A percentile compares a stretch with the other conserved stretches of the same genome.
These are phyloP conservation scores for Phytophthora sojae DNA, from an alignment of 352 stramenopile genomes.

Conservation along the genomic window DNA sequence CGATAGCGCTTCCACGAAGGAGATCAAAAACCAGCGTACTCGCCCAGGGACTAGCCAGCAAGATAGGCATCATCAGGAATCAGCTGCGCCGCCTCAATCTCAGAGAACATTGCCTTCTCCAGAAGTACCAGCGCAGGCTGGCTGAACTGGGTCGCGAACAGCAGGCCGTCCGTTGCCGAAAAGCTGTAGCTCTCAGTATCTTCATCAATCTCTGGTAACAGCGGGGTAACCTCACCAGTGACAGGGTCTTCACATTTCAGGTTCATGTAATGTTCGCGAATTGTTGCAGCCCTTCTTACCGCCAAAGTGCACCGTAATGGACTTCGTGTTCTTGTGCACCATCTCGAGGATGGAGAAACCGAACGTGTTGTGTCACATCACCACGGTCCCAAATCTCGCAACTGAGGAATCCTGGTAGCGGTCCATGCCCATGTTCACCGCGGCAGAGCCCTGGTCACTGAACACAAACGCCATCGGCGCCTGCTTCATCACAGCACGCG, in stretches of 20 bases:
- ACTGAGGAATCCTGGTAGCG: too few relatives aligned
- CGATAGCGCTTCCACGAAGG: too few relatives aligned
- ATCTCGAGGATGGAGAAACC: too few relatives aligned
- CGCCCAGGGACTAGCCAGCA: constrained; percentile 83
- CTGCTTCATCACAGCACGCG: constrained; percentile 65
- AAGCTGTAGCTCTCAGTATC: constrained; percentile 79
- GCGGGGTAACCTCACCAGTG: constrained; percentile 56
- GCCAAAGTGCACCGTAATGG: constrained; percentile 54
- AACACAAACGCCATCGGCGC: constrained; percentile 57
- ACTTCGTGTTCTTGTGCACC: too few relatives aligned
- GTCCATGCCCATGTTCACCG: too few relatives aligned
- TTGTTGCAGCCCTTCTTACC: constrained; percentile 75
- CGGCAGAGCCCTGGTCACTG: constrained; percentile 84
- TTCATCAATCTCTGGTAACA: constrained; percentile 76
- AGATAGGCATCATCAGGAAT: constrained; percentile 74
- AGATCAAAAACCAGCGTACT: constrained; percentile 64
- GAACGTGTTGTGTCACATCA: too few relatives aligned
- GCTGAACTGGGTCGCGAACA: constrained; percentile 88
- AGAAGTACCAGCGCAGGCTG: constrained; percentile 81
- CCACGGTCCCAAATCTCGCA: too few relatives aligned
- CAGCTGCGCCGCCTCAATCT: constrained; percentile 67
- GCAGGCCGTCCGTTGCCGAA: constrained; percentile 68
- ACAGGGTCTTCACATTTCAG: constrained; percentile 71
- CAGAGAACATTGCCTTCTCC: constrained; percentile 82
- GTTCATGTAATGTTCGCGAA: constrained; percentile 89